phyloP scores from a whole-genome alignment of 176 grass and related monocot species.

The Aegilops tauschii region DNA sequence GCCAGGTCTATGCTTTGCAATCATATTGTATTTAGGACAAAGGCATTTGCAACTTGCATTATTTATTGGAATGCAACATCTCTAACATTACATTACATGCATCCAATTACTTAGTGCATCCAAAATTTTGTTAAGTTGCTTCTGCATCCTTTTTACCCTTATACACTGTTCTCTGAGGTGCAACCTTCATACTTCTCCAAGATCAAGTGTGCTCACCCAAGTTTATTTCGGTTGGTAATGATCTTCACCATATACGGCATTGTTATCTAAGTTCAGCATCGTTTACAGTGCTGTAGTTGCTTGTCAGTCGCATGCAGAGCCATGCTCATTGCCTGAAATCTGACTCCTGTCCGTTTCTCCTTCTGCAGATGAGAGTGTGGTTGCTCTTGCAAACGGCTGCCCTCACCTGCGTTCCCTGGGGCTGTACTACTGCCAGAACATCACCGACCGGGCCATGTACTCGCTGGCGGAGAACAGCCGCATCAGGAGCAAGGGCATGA shows the following conservation, averaged over 20 bases:
- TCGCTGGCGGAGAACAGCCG: slow-evolving; percentile 71
- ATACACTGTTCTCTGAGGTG: not conserved
- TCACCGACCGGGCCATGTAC: slow-evolving; percentile 87
- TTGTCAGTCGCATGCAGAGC: not conserved
- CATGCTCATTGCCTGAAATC: not conserved
- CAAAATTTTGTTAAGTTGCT: not conserved
- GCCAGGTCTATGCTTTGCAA: not conserved
- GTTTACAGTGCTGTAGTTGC: not conserved
- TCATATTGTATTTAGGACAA: not conserved
- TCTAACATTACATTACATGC: not conserved
- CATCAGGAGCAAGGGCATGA: slow-evolving; percentile 41
- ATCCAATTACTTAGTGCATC: no score
- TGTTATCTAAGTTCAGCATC: not conserved
- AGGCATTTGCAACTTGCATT: not conserved
- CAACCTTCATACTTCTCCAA: not conserved
- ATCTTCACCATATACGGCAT: not conserved
- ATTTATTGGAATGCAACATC: not conserved
- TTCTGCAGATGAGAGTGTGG: slow-evolving; percentile 71
- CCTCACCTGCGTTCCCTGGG: slow-evolving; percentile 64
- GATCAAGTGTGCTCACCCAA: not conserved
- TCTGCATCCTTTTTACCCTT: not conserved
- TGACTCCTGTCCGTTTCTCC: not conserved
- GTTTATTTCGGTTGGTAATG: not conserved
- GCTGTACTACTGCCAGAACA: slow-evolving; percentile 91
- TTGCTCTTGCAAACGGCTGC: slow-evolving; percentile 63